A percentile compares a stretch with the other conserved stretches of the same genome.
These are phyloP conservation scores for Filobasidium wieringae DNA, from an alignment of 768 basidiomycete genomes.

Conservation along the genomic window DNA sequence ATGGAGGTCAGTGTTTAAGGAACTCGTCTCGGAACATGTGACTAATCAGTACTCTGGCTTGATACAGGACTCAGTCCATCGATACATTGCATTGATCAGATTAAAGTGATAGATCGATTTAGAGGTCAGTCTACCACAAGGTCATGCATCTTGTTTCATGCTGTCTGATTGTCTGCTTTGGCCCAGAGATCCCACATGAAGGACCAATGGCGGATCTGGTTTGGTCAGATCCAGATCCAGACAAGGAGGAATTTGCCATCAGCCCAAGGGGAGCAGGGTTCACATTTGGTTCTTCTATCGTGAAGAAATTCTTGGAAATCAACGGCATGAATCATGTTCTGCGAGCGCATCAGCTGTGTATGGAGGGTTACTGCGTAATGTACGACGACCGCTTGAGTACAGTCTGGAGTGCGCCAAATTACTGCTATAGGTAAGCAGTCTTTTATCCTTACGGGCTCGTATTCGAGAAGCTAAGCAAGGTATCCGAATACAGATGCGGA, in stretches of 20 bases:
- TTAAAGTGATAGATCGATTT: slow-evolving; percentile 97
- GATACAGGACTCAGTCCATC: slow-evolving; percentile 79
- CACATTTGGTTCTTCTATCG: slow-evolving; percentile 95
- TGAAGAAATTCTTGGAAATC: slow-evolving; percentile 89
- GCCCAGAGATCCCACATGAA: slow-evolving; percentile 90
- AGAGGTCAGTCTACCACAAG: slow-evolving; percentile 50
- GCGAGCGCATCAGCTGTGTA: slow-evolving; percentile 95
- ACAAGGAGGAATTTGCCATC: slow-evolving; percentile 99
- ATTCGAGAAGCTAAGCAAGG: neutral
- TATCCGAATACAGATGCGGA: slow-evolving; percentile 52
- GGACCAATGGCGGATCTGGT: slow-evolving; percentile 99
- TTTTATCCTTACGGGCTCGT: neutral
- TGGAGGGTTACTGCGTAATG: slow-evolving; percentile 98
- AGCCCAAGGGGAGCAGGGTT: slow-evolving; percentile 96
- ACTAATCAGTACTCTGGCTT: neutral
- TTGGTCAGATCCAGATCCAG: slow-evolving; percentile 98
- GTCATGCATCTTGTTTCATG: neutral
- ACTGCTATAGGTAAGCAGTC: slow-evolving; percentile 59
- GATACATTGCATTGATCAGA: slow-evolving; percentile 98
- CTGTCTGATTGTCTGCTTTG: slow-evolving; percentile 4
- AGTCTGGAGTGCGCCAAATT: slow-evolving; percentile 98
- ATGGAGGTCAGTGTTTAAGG: slow-evolving; percentile 57
- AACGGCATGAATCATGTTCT: slow-evolving; percentile 96
- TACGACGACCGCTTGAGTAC: slow-evolving; percentile 92
- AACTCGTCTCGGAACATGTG: neutral